Percentiles rank a stretch among this genome's conserved stretches.
These are phyloP conservation scores for Dactylellina parvicollis DNA, from an alignment of 2,329 filamentous ascomycete genomes.

Conservation along the genomic window DNA sequence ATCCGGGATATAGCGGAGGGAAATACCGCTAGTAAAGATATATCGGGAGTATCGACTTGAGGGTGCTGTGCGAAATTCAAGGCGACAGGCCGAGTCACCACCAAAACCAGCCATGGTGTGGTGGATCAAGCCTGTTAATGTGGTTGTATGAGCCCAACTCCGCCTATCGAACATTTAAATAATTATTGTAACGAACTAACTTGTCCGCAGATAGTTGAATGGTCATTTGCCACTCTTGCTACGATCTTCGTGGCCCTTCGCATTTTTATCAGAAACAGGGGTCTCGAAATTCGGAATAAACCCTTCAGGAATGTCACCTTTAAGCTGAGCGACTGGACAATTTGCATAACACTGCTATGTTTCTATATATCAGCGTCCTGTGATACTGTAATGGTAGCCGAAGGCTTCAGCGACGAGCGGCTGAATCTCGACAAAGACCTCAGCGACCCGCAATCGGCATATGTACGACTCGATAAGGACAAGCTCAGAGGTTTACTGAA, in stretches of 20 bases:
- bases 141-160: too few species aligned
- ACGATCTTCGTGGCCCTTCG: slow-evolving; percentile 13
- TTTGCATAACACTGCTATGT: slow-evolving; percentile 21
- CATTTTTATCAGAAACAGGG: slow-evolving; percentile 24
- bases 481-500: slow-evolving; percentile 7
- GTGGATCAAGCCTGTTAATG: too few species aligned
- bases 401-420: slow-evolving; percentile 5
- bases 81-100: too few species aligned
- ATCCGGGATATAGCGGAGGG: too few species aligned
- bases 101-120: too few species aligned
- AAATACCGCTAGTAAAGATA: too few species aligned
- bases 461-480: neutral
- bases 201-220: slow-evolving; percentile 3
- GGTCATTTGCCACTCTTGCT: slow-evolving; percentile 22
- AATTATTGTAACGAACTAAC: too few species aligned
- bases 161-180: too few species aligned
- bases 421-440: slow-evolving; percentile 8
- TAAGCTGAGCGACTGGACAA: slow-evolving; percentile 19
- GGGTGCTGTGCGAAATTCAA: too few species aligned
- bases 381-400: slow-evolving; percentile 24
- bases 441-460: slow-evolving; percentile 4
- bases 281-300: neutral
- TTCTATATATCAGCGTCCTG: slow-evolving; percentile 11
- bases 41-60: too few species aligned
- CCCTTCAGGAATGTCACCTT: neutral